Evolutionary conservation across 768 basidiomycete species (phyloP).

Genomic region (Dioszegia crocea): DNA sequence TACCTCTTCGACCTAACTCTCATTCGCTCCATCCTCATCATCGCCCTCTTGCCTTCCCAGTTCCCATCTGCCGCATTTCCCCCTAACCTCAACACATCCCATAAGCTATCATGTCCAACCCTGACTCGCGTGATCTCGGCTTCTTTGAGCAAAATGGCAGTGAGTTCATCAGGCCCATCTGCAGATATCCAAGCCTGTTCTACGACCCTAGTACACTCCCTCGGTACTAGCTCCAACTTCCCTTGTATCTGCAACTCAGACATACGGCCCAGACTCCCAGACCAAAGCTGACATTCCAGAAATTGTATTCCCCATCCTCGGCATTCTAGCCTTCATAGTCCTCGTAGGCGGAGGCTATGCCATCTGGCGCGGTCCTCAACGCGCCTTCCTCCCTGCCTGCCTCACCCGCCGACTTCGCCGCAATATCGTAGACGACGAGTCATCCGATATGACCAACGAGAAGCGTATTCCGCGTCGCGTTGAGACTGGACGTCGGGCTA

Average conservation of each 20-base stretch:
- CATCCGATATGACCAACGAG: background rate
- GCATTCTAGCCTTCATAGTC: background rate
- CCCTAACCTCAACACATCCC: too few species aligned
- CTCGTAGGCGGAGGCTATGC: background rate
- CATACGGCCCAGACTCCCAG: too few species aligned
- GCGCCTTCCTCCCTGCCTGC: constrained; percentile 1
- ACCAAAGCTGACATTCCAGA: background rate
- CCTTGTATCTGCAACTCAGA: background rate
- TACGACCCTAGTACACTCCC: too few species aligned
- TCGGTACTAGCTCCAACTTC: too few species aligned
- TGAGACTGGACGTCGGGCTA: background rate
- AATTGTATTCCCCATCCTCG: background rate
- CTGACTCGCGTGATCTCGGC: background rate
- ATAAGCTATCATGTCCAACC: background rate
- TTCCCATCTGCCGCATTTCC: too few species aligned
- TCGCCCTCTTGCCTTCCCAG: too few species aligned
- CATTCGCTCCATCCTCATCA: too few species aligned
- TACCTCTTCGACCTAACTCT: too few species aligned
- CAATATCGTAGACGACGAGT: background rate
- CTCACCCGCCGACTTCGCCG: background rate
- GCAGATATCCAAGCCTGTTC: too few species aligned
- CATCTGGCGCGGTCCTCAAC: constrained; percentile 3
- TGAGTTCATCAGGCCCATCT: background rate
- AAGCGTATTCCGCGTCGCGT: background rate
- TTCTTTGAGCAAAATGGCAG: background rate